A percentile compares a stretch with the other conserved stretches of the same genome.
Evolutionary conservation across 257 asterid genomes (phyloP).

Genomic region (Solanum arcanum): DNA sequence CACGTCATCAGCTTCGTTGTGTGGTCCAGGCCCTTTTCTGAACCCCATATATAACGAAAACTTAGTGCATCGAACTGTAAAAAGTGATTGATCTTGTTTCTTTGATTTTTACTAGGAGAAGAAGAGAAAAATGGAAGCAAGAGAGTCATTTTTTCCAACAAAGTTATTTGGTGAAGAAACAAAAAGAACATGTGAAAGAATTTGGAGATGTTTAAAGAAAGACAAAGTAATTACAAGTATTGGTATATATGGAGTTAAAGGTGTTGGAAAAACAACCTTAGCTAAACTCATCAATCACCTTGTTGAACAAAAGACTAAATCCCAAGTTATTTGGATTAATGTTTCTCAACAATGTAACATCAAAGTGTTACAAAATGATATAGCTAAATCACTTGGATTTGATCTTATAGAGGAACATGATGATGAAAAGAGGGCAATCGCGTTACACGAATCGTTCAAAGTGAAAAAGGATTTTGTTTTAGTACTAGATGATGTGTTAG

Average conservation of each 20-base stretch:
- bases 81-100: not conserved
- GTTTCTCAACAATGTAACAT: conserved; percentile 9
- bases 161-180: conserved; percentile 6
- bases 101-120: not conserved
- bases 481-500: not conserved
- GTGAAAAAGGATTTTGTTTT: not conserved
- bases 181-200: not conserved
- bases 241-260: conserved; percentile 18
- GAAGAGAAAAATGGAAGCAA: not conserved
- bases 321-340: conserved; percentile 10
- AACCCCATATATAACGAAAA: too few relatives aligned
- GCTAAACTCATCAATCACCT: not conserved
- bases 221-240: not conserved
- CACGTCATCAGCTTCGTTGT: too few relatives aligned
- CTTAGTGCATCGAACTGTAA: too few relatives aligned
- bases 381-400: conserved; percentile 1
- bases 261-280: conserved; percentile 16
- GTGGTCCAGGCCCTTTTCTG: too few relatives aligned
- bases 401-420: not conserved
- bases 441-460: not conserved
- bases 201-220: conserved; percentile 12
- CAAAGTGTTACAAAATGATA: not conserved
- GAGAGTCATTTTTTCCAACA: conserved; percentile 8
- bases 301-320: conserved; percentile 6
- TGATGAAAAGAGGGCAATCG: not conserved